Evolutionary conservation across 2,329 filamentous ascomycete genomes (phyloP).

Genomic region (Cytospora leucostoma): DNA sequence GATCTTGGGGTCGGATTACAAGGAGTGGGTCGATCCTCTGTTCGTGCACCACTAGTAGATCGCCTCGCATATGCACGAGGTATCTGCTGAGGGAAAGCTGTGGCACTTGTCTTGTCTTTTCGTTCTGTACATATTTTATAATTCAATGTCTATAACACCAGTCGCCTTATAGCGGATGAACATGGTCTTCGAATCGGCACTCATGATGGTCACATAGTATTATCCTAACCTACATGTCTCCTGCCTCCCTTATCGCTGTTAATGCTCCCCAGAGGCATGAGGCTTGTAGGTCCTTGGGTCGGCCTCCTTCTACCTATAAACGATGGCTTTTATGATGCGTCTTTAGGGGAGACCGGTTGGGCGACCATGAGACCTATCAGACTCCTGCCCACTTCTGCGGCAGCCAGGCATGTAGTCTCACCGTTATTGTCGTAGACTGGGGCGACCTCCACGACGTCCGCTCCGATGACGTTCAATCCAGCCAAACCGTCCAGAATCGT

Average conservation of each 20-base stretch:
- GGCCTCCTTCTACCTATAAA: background rate
- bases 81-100: background rate
- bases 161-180: background rate
- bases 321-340: background rate
- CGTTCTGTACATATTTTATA: slow-evolving; percentile 4
- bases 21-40: slow-evolving; percentile 12
- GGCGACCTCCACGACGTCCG: slow-evolving; percentile 78
- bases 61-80: background rate
- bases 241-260: background rate
- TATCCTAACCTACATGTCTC: no score
- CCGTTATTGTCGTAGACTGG: slow-evolving; percentile 74
- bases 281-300: background rate
- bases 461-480: slow-evolving; percentile 71
- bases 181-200: background rate
- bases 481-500: slow-evolving; percentile 72
- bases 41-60: slow-evolving; percentile 3
- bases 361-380: slow-evolving; percentile 18
- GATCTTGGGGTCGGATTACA: slow-evolving; percentile 5
- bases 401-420: slow-evolving; percentile 58
- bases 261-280: no score
- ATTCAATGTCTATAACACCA: background rate
- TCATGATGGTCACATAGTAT: no score
- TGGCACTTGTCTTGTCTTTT: background rate
- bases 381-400: slow-evolving; percentile 21
- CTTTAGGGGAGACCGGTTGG: background rate